Percentiles rank a stretch among this genome's conserved stretches.
Evolutionary conservation across 345 rosid species (phyloP).

Genomic region (Citrus glauca): DNA sequence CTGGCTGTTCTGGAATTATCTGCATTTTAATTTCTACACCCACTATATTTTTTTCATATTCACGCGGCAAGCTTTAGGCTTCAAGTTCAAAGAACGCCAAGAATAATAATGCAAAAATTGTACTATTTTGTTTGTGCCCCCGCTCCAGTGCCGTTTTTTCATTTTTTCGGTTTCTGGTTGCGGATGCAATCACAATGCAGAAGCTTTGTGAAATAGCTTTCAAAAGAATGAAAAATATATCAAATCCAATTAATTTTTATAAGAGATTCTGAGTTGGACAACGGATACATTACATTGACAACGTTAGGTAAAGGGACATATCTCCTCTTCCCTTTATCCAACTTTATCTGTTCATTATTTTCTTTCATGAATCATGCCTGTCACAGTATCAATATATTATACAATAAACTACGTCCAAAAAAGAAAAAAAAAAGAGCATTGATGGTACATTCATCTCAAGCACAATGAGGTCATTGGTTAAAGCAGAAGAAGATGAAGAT

Average conservation of each 20-base stretch:
- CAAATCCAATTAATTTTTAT: not conserved
- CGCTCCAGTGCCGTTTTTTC: not conserved
- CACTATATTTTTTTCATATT: not conserved
- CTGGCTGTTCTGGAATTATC: not conserved
- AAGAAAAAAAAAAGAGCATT: not conserved
- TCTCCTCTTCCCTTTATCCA: not conserved
- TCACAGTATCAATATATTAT: not conserved
- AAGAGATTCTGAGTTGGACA: not conserved
- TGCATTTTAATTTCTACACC: not conserved
- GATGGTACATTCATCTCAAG: not conserved
- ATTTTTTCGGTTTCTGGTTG: not conserved
- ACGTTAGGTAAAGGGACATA: constrained; percentile 22
- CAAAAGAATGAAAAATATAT: not conserved
- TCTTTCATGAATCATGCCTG: not conserved
- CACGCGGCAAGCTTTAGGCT: constrained; percentile 4
- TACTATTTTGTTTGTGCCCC: not conserved
- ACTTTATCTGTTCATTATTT: not conserved
- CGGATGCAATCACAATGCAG: not conserved
- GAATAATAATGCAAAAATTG: not conserved
- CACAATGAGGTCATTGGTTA: not conserved
- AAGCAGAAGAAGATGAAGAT: not conserved
- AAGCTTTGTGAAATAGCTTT: not conserved
- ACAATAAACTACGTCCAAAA: not conserved
- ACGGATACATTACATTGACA: constrained; percentile 3
- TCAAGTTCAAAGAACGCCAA: constrained; percentile 3